phyloP scores from a whole-genome alignment of 2,329 filamentous ascomycete genomes.

The Fusarium multiceps region DNA sequence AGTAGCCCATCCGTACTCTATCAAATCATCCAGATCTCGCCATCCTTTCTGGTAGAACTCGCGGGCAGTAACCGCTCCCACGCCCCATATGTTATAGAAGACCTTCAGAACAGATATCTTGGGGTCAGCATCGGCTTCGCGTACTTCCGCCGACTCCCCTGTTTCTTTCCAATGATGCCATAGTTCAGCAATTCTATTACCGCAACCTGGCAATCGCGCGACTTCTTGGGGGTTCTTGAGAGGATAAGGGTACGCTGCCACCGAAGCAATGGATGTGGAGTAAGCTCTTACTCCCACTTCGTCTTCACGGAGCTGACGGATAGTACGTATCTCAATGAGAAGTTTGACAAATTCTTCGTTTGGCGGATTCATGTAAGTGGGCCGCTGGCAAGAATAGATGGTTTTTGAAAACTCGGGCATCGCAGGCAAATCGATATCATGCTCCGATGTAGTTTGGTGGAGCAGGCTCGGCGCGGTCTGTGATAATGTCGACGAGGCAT shows the following conservation, averaged over 20 bases:
- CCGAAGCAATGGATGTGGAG: constrained; percentile 82
- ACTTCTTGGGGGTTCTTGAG: constrained; percentile 59
- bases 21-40: constrained; percentile 85
- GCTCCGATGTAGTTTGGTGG: constrained; percentile 80
- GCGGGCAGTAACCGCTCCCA: constrained; percentile 82
- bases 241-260: constrained; percentile 80
- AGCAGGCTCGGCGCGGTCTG: constrained; percentile 58
- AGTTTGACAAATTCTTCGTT: constrained; percentile 81
- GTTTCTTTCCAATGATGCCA: constrained; percentile 78
- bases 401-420: constrained; percentile 73
- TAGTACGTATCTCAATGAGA: constrained; percentile 78
- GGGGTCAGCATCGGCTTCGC: constrained; percentile 71
- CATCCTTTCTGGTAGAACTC: constrained; percentile 84
- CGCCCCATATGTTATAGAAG: constrained; percentile 93
- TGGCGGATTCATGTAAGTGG: constrained; percentile 74
- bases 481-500: constrained; percentile 4
- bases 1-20: constrained; percentile 81
- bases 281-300: constrained; percentile 87
- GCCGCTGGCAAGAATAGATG: constrained; percentile 82
- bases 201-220: constrained; percentile 78
- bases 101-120: constrained; percentile 71
- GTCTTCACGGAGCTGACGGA: constrained; percentile 78
- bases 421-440: constrained; percentile 73
- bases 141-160: constrained; percentile 71
- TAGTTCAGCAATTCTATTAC: constrained; percentile 79